A percentile compares a stretch with the other conserved stretches of the same genome.
These are phyloP conservation scores for Papilionanthe hybrid DNA, from an alignment of 116 monocot species.

Conservation along the genomic window DNA sequence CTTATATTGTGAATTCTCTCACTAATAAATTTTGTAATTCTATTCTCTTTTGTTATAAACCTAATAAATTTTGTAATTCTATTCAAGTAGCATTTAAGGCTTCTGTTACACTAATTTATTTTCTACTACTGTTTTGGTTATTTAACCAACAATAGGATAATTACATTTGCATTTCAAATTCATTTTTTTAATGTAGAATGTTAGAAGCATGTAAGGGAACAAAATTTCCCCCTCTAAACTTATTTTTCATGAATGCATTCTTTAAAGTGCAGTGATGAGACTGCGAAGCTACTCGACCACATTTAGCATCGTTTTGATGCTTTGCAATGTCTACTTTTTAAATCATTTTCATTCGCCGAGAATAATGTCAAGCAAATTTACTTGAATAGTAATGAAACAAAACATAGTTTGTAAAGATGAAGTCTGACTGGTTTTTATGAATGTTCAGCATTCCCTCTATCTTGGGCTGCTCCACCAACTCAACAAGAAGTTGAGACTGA, in stretches of 20 bases:
- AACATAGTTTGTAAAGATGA: background rate
- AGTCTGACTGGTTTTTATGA: too few species aligned
- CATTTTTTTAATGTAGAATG: too few species aligned
- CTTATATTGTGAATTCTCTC: background rate
- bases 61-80: background rate
- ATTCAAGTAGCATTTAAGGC: background rate
- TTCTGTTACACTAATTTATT: background rate
- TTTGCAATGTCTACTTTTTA: background rate
- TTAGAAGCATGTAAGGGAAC: too few species aligned
- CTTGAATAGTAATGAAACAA: background rate
- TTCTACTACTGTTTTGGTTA: background rate
- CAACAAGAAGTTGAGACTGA: background rate
- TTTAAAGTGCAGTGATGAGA: background rate
- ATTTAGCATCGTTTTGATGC: background rate
- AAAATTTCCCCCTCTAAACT: too few species aligned
- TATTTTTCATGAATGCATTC: background rate
- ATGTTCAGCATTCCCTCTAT: conserved; percentile 14
- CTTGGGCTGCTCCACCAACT: conserved; percentile 19
- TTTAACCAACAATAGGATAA: background rate
- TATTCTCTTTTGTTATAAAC: background rate
- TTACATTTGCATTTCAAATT: too few species aligned
- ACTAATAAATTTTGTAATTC: background rate
- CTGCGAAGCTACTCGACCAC: background rate
- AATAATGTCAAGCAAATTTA: too few species aligned
- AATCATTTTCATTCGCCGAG: background rate